Conservation (phyloP, 352 stramenopile species). For the Globisporangium acanthophoron region DNA sequence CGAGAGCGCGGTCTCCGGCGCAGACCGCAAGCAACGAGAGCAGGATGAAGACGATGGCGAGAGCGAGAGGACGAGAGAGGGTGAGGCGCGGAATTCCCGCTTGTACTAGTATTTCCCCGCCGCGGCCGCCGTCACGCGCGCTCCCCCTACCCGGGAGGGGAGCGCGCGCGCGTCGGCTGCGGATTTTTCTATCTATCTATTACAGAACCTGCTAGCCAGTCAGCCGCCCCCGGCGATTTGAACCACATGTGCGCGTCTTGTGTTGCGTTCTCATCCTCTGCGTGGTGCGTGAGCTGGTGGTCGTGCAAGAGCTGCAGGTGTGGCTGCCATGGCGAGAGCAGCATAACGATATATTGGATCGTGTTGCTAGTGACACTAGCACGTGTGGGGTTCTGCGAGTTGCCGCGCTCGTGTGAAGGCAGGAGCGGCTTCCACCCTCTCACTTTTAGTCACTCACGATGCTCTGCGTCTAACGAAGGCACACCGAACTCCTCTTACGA, state of each 20-base stretch:
- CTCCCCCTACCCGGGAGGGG: constrained; percentile 1
- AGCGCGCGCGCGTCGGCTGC: not conserved
- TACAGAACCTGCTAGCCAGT: constrained; percentile 2
- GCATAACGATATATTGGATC: too few relatives aligned
- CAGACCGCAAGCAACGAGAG: constrained; percentile 24
- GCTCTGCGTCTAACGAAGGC: too few relatives aligned
- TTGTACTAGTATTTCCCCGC: constrained; percentile 59
- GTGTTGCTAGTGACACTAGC: too few relatives aligned
- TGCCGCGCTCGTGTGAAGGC: too few relatives aligned
- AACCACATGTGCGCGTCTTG: not conserved
- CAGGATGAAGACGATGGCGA: constrained; percentile 27
- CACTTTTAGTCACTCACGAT: too few relatives aligned
- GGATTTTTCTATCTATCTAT: constrained; percentile 9
- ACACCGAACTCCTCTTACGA: too few relatives aligned
- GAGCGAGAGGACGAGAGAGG: constrained; percentile 26
- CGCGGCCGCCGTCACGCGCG: not conserved
- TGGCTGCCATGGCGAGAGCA: too few relatives aligned
- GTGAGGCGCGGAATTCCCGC: constrained; percentile 32
- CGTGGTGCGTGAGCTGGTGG: too few relatives aligned
- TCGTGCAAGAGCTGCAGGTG: too few relatives aligned
- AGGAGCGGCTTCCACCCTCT: too few relatives aligned
- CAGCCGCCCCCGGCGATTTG: not conserved
- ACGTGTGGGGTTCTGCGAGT: too few relatives aligned
- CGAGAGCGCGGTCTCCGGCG: constrained; percentile 6
- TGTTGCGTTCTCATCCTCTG: not conserved